phyloP scores from a whole-genome alignment of 371 early-diverging fungal genomes.

The Basidiobolus meristosporus region DNA sequence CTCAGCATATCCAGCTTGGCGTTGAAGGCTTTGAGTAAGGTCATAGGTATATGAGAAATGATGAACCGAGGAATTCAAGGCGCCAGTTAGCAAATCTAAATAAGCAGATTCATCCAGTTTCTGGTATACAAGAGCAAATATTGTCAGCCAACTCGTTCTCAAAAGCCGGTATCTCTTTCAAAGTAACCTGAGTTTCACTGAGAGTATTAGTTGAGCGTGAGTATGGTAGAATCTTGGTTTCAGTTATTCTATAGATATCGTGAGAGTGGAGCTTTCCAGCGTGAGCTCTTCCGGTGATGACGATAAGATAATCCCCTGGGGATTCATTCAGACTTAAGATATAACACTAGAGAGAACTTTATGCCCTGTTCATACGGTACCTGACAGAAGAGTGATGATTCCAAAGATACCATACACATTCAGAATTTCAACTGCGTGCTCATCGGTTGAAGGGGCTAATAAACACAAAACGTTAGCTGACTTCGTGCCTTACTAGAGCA shows the following conservation, averaged over 20 bases:
- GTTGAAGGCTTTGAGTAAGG: conserved; percentile 66
- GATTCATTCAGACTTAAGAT: too few relatives aligned
- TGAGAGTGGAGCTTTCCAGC: conserved; percentile 36
- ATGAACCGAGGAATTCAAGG: conserved; percentile 45
- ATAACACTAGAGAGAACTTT: too few relatives aligned
- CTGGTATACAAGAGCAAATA: conserved; percentile 9
- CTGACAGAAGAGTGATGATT: too few relatives aligned
- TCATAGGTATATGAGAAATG: conserved; percentile 79
- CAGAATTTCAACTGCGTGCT: too few relatives aligned
- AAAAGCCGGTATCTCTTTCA: neutral
- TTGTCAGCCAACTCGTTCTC: neutral
- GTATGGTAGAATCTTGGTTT: conserved; percentile 53
- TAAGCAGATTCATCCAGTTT: conserved; percentile 55
- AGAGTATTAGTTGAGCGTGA: conserved; percentile 20
- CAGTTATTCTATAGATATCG: conserved; percentile 50
- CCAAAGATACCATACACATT: too few relatives aligned
- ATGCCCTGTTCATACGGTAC: too few relatives aligned
- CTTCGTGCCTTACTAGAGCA: too few relatives aligned
- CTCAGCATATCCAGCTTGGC: conserved; percentile 20
- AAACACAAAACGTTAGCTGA: too few relatives aligned
- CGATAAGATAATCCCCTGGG: conserved; percentile 70
- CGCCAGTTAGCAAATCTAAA: conserved; percentile 40
- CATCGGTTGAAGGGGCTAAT: too few relatives aligned
- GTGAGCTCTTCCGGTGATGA: conserved; percentile 54
- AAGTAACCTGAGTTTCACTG: conserved; percentile 22